Evolutionary conservation across 2,329 filamentous ascomycete genomes (phyloP).

Genomic region (Calycina herbarum): DNA sequence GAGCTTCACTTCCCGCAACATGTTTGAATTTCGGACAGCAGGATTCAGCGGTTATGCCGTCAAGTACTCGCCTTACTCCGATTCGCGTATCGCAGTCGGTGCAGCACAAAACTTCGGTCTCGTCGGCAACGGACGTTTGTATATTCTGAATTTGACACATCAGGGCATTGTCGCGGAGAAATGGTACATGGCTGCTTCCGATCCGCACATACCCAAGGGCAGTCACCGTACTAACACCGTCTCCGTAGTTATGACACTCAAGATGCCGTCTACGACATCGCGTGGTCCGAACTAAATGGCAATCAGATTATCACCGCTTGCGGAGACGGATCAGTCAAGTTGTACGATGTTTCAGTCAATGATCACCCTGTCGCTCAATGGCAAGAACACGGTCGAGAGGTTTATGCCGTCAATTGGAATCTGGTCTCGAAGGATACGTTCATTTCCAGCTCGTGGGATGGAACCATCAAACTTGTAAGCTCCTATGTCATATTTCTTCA

Average conservation of each 20-base stretch:
- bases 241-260: conserved; percentile 82
- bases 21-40: conserved; percentile 92
- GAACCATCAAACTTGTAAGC: conserved; percentile 81
- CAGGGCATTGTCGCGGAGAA: conserved; percentile 84
- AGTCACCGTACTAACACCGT: background rate
- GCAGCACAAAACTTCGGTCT: conserved; percentile 95
- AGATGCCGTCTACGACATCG: conserved; percentile 90
- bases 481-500: background rate
- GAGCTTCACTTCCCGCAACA: conserved; percentile 40
- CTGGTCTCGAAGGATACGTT: conserved; percentile 88
- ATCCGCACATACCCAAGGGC: background rate
- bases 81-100: conserved; percentile 87
- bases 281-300: conserved; percentile 96
- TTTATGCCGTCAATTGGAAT: conserved; percentile 92
- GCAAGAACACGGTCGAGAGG: conserved; percentile 89
- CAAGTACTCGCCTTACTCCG: conserved; percentile 98
- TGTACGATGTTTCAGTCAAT: conserved; percentile 81
- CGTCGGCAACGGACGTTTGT: conserved; percentile 91
- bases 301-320: conserved; percentile 88
- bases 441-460: conserved; percentile 91
- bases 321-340: conserved; percentile 91
- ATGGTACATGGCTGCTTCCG: conserved; percentile 51
- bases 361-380: conserved; percentile 89
- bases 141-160: conserved; percentile 77
- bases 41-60: conserved; percentile 96